Evolutionary conservation across 495 filamentous ascomycete species (phyloP).

Genomic region (Glarea lozoyensis): DNA sequence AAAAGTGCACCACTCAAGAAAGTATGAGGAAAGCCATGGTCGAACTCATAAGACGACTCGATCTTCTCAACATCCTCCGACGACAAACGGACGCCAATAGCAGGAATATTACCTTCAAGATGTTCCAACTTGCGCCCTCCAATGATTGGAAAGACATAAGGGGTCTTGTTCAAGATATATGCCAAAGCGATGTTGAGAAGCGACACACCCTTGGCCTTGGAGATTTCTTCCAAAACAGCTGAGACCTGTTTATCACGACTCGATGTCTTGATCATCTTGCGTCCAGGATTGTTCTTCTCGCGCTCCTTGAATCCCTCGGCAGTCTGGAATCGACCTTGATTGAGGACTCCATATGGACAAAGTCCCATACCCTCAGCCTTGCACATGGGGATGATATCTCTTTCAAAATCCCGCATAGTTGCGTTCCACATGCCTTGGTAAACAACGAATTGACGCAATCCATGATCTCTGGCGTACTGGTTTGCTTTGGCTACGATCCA

Average conservation of each 20-base stretch:
- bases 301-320: conserved; percentile 28
- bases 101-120: conserved; percentile 57
- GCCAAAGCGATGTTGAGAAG: conserved; percentile 54
- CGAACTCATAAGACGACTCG: conserved; percentile 48
- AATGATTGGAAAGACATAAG: conserved; percentile 65
- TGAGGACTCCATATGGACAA: conserved; percentile 46
- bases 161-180: too few species aligned
- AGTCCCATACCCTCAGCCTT: conserved; percentile 48
- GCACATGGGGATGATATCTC: conserved; percentile 49
- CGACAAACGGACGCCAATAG: conserved; percentile 43
- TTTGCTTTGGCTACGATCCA: conserved; percentile 54
- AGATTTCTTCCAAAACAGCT: conserved; percentile 44
- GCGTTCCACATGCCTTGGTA: conserved; percentile 59
- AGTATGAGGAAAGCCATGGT: conserved; percentile 48
- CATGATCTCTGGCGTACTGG: conserved; percentile 46
- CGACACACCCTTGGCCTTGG: conserved; percentile 35
- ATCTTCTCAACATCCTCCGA: conserved; percentile 55
- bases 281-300: neutral
- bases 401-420: conserved; percentile 41
- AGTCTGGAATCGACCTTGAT: conserved; percentile 44
- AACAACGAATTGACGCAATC: conserved; percentile 51
- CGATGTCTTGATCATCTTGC: conserved; percentile 14
- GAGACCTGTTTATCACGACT: conserved; percentile 37
- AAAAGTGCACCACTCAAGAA: too few species aligned
- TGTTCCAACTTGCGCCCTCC: conserved; percentile 48